phyloP scores from a whole-genome alignment of 495 filamentous ascomycete species.

The Hypomontagnella monticulosa region DNA sequence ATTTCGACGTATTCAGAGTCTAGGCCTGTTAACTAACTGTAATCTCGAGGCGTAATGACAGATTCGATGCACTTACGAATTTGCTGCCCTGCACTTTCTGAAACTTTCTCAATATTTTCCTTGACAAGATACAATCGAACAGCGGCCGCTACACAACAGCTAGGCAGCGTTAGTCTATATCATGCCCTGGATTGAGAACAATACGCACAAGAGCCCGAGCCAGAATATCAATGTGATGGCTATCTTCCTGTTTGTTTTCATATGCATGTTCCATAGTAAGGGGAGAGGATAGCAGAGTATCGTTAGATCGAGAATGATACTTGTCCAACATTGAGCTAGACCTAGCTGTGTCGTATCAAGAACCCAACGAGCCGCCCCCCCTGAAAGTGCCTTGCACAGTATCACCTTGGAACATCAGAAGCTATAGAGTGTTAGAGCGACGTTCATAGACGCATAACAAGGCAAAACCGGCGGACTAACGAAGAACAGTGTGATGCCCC shows the following conservation, averaged over 20 bases:
- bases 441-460: too few relatives aligned
- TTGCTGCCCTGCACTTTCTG: too few relatives aligned
- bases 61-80: too few relatives aligned
- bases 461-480: too few relatives aligned
- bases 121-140: background rate
- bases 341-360: background rate
- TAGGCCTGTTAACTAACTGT: background rate
- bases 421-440: too few relatives aligned
- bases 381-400: too few relatives aligned
- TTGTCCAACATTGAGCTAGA: constrained; percentile 9
- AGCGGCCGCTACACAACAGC: background rate
- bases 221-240: constrained; percentile 39
- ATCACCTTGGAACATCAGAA: too few relatives aligned
- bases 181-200: too few relatives aligned
- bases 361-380: too few relatives aligned
- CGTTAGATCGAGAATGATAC: constrained; percentile 30
- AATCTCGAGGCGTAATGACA: too few relatives aligned
- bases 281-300: constrained; percentile 38
- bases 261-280: constrained; percentile 25
- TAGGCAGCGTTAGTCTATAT: background rate
- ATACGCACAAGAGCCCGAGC: constrained; percentile 29
- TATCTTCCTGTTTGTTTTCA: constrained; percentile 22
- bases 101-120: too few relatives aligned
- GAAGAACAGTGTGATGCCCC: constrained; percentile 4
- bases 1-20: background rate